These are phyloP conservation scores for Paramecium pentaurelia DNA, from an alignment of 73 alveolate species.

Conservation along the genomic window DNA sequence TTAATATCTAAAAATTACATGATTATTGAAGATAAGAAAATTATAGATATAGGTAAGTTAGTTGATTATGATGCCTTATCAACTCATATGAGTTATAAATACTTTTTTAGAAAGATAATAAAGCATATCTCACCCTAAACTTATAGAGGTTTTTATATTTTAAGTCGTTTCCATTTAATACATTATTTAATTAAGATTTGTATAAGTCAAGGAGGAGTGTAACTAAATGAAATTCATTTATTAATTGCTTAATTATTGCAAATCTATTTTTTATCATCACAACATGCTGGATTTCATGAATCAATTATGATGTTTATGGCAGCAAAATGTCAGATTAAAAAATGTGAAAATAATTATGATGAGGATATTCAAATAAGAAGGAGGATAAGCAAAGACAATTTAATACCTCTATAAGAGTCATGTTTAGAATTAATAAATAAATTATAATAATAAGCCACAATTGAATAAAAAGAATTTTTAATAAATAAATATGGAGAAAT, in stretches of 20 bases:
- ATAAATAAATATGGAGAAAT: not conserved
- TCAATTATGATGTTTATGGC: slow-evolving; percentile 27
- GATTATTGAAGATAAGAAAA: not conserved
- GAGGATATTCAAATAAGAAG: not conserved
- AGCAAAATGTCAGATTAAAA: not conserved
- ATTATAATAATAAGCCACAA: not conserved
- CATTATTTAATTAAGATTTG: slow-evolving; percentile 32
- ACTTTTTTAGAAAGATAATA: slow-evolving; percentile 40
- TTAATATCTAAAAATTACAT: not conserved
- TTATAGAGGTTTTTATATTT: slow-evolving; percentile 35
- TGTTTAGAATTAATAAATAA: not conserved
- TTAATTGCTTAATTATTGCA: not conserved
- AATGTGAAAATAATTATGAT: not conserved
- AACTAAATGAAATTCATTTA: not conserved
- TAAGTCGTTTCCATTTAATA: slow-evolving; percentile 1
- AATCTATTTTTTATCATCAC: not conserved
- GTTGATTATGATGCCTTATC: slow-evolving; percentile 50
- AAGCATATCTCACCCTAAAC: slow-evolving; percentile 20
- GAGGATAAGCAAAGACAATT: not conserved
- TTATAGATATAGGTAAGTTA: slow-evolving; percentile 5
- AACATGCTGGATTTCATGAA: slow-evolving; percentile 56
- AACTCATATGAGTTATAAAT: slow-evolving; percentile 15
- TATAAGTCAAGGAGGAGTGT: not conserved
- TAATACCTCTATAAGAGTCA: not conserved
- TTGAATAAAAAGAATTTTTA: not conserved